Base-by-base conservation (phyloP, 225 moss, liverwort and hornwort species). In the Sphagnum contortum region DNA sequence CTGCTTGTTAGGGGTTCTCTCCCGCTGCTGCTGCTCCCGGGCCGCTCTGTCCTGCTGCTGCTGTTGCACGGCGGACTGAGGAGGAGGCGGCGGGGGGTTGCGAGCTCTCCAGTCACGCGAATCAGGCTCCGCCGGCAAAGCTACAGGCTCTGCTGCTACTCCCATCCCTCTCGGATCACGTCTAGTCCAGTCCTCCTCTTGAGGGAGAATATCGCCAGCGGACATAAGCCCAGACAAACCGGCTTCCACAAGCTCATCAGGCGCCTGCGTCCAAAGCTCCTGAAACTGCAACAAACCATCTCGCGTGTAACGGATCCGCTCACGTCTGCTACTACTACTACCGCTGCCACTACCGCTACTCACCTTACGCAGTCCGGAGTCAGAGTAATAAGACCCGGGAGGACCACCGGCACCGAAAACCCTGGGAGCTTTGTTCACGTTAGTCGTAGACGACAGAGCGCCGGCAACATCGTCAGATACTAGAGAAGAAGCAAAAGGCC, bases 1-100 rank as follows among this genome's bases (percentile, higher is more conserved):
- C 74, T 45, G 74, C 74, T 29, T 29, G 29, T 65, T 74, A 65
- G 11, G 74, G 64, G 65, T 77, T 78, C 68, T 85, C 75, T 85
- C 81, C 52, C 79, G 73, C 29, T 29, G 29, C 64, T 84, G 80
- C 45, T 60, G 50, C 5, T 68, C 68, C 4, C 74, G 73, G 48
- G 83, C 70, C 3, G 85, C 50, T 60, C 57, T 68, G 14, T 68
- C 68, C 48, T 68, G 60, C 60, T 53, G 29, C 29, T 29, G 29
- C 29, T 29, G 29, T 29, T 29, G 29, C 29, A 29, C 29, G 29
- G 29, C 29, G 60, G 13, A 61, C 68, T 12, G 60, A 12, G 50
- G 68, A 59, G 3, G 52, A 50, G 4, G 60, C 44, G 44, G 50
- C 50, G 50, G 60, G 9, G 2, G 55, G 60, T 12, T 29, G 29